Evolutionary conservation across 2,329 filamentous ascomycete species (phyloP), one percentile per base, ranked within the genome.

Genomic region (Botrytis porri): DNA sequence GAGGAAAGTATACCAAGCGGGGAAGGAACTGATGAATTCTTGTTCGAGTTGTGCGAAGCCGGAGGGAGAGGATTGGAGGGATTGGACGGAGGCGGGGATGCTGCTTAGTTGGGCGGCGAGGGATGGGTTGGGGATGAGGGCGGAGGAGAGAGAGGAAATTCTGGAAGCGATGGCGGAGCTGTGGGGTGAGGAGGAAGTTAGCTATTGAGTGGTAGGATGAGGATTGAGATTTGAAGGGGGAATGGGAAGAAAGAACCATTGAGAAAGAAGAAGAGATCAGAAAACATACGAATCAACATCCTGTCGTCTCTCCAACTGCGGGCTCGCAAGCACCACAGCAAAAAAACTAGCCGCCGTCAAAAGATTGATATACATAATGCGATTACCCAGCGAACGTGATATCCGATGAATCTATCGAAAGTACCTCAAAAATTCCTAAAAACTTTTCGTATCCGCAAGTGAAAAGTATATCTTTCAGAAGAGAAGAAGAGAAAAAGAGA

Each of bases 361-460:
- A 69, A 72, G 63, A 61, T 57, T 39, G 57, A 22, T 61, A 61
- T 72, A 69, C 70, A 72, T 71, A 20, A 39, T 65, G 14, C 14
- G 54, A 43, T 4, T 12, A 25, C n/a, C 14, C 10, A 62, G 41
- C 60, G 43, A 39, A 41, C 25, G 37, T 43, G 12, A 57, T 32
- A 35, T 66, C 14, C 22, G 43, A 45, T 18, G 22, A 4, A 66
- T 25, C 20, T 45, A 18, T n/a, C 37, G 2, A 59, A 57, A 3
- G 0, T 6, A 39, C 29, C 29, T 25, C 14, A n/a, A 32, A 29
- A 32, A 35, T 9, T 22, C 5, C 41, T 16, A 18, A 9, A 48
- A 37, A 35, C 29, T 18, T 65, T 65, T 65, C 41, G 29, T 25
- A 4, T 48, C 10, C 20, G 62, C 29, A 10, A 65, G 62, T 65